A percentile compares a stretch with the other conserved stretches of the same genome.
These are phyloP conservation scores for Avena eriantha DNA, from an alignment of 176 grass and related monocot genomes.

Conservation along the genomic window DNA sequence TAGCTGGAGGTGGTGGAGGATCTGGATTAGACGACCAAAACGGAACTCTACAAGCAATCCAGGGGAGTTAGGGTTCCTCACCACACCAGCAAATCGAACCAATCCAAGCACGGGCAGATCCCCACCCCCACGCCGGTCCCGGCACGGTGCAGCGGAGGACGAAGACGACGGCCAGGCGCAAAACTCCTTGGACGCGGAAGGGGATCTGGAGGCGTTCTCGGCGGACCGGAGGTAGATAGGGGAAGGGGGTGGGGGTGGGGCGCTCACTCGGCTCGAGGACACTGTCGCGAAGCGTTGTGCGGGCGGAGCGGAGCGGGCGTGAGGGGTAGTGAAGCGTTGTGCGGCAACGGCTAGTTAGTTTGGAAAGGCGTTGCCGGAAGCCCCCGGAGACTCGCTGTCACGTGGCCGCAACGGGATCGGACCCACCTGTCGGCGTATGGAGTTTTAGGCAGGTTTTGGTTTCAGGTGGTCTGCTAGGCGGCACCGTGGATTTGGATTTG, in stretches of 20 bases:
- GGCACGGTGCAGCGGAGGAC: not conserved
- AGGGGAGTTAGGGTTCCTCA: not conserved
- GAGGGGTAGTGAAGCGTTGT: not conserved
- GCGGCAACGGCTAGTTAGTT: conserved; percentile 42
- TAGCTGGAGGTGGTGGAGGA: not conserved
- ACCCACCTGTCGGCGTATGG: not conserved
- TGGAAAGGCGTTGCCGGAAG: conserved; percentile 21
- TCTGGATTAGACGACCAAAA: not conserved
- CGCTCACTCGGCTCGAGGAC: not conserved
- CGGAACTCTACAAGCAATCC: not conserved
- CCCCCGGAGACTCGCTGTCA: not conserved
- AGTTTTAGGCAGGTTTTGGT: not conserved
- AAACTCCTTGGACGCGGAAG: not conserved
- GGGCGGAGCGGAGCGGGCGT: conserved; percentile 22
- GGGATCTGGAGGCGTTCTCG: not conserved
- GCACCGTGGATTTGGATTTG: no score
- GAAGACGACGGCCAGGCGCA: not conserved
- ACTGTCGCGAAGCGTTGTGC: not conserved
- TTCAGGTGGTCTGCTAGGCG: not conserved
- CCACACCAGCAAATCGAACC: not conserved
- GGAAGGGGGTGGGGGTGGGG: not conserved
- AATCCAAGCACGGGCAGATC: not conserved
- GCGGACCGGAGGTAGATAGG: no score
- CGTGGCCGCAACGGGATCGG: not conserved
- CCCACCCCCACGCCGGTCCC: not conserved